Evolutionary conservation across 2,329 filamentous ascomycete species (phyloP).

Genomic region (Raffaelea albimanens): DNA sequence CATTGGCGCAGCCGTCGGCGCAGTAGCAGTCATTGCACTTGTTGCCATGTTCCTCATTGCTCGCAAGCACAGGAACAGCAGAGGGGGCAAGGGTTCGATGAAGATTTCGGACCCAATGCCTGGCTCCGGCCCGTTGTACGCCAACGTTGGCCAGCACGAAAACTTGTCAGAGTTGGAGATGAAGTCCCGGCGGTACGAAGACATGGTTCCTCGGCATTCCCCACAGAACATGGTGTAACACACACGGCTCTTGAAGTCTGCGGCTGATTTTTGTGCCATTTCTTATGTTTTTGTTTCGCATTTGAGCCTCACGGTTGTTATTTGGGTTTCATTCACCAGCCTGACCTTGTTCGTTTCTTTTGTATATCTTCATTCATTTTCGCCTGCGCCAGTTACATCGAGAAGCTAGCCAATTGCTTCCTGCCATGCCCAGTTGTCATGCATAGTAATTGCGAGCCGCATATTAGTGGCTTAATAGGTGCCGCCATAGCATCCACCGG

Average conservation of each 20-base stretch:
- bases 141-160: conserved; percentile 26
- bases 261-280: background rate
- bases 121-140: conserved; percentile 31
- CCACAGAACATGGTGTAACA: conserved; percentile 29
- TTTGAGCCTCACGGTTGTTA: too few relatives aligned
- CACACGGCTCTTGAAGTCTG: background rate
- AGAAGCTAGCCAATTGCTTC: too few relatives aligned
- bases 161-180: conserved; percentile 36
- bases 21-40: conserved; percentile 10
- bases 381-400: too few relatives aligned
- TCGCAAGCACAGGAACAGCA: conserved; percentile 9
- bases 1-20: conserved; percentile 11
- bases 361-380: too few relatives aligned
- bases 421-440: too few relatives aligned
- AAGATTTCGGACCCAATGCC: conserved; percentile 44
- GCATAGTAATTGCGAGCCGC: too few relatives aligned
- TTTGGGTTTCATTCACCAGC: too few relatives aligned
- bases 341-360: too few relatives aligned
- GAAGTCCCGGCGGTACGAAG: conserved; percentile 45
- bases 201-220: conserved; percentile 43
- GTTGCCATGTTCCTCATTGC: conserved; percentile 5
- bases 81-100: conserved; percentile 12
- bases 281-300: conserved; percentile 2
- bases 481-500: too few relatives aligned
- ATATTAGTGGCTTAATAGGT: too few relatives aligned